Conservation (phyloP, 257 asterid genomes). For the Handroanthus guayacan region DNA sequence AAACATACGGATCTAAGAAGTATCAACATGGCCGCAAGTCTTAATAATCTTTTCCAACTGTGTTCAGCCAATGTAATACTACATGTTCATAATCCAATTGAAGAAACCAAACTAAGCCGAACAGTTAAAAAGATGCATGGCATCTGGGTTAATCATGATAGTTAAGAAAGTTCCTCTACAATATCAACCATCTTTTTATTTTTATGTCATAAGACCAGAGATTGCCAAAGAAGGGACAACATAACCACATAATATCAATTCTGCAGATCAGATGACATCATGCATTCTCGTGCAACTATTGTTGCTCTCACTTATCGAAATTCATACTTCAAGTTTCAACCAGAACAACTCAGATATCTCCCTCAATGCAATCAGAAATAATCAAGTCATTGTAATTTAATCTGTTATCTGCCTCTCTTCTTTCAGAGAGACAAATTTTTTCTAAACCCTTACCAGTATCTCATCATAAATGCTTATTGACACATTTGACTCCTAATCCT, state of each 20-base stretch:
- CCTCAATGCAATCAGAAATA: neutral
- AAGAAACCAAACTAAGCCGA: neutral
- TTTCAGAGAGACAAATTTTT: neutral
- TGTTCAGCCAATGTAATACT: neutral
- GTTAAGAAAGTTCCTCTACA: neutral
- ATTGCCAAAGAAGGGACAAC: neutral
- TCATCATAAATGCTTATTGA: neutral
- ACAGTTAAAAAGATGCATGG: neutral
- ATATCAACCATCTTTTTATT: neutral
- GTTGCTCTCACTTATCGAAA: neutral
- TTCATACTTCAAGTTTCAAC: neutral
- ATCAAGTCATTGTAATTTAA: neutral
- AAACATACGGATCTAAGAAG: neutral
- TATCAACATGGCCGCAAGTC: neutral
- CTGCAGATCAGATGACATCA: neutral
- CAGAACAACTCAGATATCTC: neutral
- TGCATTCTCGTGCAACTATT: neutral
- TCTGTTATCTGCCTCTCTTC: too few relatives aligned
- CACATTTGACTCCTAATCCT: neutral
- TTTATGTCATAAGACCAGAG: neutral
- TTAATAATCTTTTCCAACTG: constrained; percentile 9
- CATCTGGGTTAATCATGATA: neutral
- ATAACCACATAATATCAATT: constrained; percentile 6
- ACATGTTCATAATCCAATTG: neutral
- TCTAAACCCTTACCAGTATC: neutral